Evolutionary conservation across 305 asterid species (phyloP).

Genomic region (Fraxinus dipetala): DNA sequence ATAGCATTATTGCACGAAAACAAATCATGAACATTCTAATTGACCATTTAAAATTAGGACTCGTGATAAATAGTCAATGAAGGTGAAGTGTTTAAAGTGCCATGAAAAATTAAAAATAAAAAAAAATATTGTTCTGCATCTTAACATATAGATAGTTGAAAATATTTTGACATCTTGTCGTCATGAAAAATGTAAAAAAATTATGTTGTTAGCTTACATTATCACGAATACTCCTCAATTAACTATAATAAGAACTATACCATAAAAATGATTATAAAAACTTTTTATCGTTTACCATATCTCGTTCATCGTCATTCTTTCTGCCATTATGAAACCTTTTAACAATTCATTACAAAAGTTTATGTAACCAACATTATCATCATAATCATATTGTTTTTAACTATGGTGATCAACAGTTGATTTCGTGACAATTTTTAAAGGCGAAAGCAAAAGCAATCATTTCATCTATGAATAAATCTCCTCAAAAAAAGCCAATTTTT

Average conservation of each 20-base stretch:
- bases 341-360: neutral
- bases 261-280: neutral
- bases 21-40: neutral
- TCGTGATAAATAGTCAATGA: neutral
- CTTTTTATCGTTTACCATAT: neutral
- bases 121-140: neutral
- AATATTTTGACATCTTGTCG: neutral
- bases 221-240: neutral
- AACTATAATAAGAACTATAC: neutral
- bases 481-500: neutral
- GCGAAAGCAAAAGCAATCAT: neutral
- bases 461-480: neutral
- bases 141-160: neutral
- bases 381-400: neutral
- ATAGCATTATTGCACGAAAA: neutral
- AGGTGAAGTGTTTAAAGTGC: neutral
- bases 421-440: neutral
- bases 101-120: neutral
- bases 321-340: neutral
- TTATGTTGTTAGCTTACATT: neutral
- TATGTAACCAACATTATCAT: neutral
- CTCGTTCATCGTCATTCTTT: neutral
- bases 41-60: neutral
- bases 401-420: neutral
- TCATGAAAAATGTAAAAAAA: neutral